phyloP scores from a whole-genome alignment of 164 flowering plant genomes.

The Pachysandra terminalis region DNA sequence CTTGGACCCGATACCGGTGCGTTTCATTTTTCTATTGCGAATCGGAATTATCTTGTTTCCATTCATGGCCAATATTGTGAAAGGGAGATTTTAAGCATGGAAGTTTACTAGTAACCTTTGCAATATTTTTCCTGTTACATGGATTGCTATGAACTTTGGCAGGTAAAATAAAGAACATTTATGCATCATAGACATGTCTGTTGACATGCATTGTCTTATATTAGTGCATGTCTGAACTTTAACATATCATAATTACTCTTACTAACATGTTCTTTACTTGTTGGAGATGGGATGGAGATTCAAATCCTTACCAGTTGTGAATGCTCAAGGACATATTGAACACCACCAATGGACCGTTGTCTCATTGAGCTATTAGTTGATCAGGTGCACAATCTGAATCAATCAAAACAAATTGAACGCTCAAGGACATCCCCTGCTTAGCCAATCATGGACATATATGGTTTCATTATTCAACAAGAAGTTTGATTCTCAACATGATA shows the following conservation, averaged over 20 bases:
- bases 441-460: conserved; percentile 47
- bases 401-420: too few relatives aligned
- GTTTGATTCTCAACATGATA: conserved; percentile 37
- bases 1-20: conserved; percentile 26
- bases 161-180: background rate
- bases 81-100: background rate
- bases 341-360: conserved; percentile 56
- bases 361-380: conserved; percentile 45
- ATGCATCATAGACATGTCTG: conserved; percentile 1
- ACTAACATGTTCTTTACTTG: conserved; percentile 4
- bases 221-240: background rate
- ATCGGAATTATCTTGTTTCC: background rate
- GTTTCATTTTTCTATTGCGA: conserved; percentile 8
- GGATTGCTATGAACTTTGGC: background rate
- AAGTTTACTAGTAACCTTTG: too few relatives aligned
- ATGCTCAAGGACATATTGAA: conserved; percentile 53
- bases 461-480: conserved; percentile 34
- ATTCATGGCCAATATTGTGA: background rate
- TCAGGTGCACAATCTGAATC: conserved; percentile 45
- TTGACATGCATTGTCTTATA: background rate
- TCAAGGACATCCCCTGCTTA: conserved; percentile 46
- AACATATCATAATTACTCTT: background rate
- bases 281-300: conserved; percentile 28
- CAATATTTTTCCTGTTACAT: too few relatives aligned
- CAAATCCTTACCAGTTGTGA: conserved; percentile 16